Percentiles rank a stretch among this genome's conserved stretches.
Evolutionary conservation across 805 yeast species (phyloP).

Genomic region (Metschnikowia rubicola): DNA sequence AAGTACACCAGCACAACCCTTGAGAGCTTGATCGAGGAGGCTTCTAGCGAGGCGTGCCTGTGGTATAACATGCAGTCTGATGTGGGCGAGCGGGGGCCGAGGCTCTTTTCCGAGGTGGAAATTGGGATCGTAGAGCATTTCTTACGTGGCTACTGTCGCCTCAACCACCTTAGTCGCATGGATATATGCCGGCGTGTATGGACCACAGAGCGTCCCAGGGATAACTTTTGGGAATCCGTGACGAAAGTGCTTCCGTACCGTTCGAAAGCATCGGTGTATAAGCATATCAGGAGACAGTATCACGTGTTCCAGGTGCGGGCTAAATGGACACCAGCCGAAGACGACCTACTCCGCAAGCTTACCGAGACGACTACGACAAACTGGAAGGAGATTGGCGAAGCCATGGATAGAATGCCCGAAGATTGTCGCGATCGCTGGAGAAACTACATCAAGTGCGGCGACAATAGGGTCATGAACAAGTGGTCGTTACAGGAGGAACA

Average conservation of each 20-base stretch:
- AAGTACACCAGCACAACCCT: constrained; percentile 28
- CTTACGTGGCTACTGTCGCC: constrained; percentile 62
- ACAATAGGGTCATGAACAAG: constrained; percentile 66
- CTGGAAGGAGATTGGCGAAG: constrained; percentile 83
- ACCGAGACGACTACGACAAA: constrained; percentile 71
- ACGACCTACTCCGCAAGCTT: constrained; percentile 57
- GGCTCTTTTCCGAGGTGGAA: constrained; percentile 62
- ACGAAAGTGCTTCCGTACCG: constrained; percentile 79
- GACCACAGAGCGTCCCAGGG: constrained; percentile 81
- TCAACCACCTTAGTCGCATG: constrained; percentile 58
- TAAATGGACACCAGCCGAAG: constrained; percentile 85
- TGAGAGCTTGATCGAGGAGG: constrained; percentile 35
- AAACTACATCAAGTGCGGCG: constrained; percentile 90
- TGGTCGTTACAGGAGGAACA: constrained; percentile 79
- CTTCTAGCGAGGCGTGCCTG: constrained; percentile 30
- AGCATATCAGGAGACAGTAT: constrained; percentile 86
- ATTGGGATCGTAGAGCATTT: constrained; percentile 67
- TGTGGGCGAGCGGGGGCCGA: constrained; percentile 28
- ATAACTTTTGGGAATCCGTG: constrained; percentile 83
- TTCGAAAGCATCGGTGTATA: constrained; percentile 85
- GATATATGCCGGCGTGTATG: constrained; percentile 83
- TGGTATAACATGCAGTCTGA: constrained; percentile 32
- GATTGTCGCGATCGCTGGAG: constrained; percentile 97
- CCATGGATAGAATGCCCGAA: constrained; percentile 91
- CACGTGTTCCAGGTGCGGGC: constrained; percentile 87